Percentiles rank a stretch among this genome's conserved stretches.
Evolutionary conservation across 1,139 yeast species (phyloP).

Genomic region (Yamadazyma atmosphaerica): DNA sequence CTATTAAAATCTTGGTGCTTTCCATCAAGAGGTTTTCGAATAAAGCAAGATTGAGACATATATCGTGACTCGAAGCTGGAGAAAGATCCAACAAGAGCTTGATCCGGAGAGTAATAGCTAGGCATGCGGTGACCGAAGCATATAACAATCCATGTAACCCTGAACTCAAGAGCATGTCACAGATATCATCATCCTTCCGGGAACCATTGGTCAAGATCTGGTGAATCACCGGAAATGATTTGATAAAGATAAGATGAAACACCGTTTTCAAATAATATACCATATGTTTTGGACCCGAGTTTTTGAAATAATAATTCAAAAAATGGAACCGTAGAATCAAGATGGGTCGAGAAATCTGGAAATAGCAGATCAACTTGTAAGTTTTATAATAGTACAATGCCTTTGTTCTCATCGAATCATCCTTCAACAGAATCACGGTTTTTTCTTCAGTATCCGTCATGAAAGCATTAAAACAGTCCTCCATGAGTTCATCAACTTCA

Average conservation of each 20-base stretch:
- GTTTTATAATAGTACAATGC: constrained; percentile 9
- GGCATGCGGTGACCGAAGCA: constrained; percentile 25
- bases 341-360: constrained; percentile 7
- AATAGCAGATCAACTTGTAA: constrained; percentile 8
- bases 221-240: constrained; percentile 5
- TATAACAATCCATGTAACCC: constrained; percentile 29
- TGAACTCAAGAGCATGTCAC: constrained; percentile 37
- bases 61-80: background rate
- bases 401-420: background rate
- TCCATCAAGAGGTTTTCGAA: constrained; percentile 6
- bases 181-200: constrained; percentile 20
- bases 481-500: background rate
- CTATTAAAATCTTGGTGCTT: constrained; percentile 4
- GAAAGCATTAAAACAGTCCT: constrained; percentile 4
- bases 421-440: background rate
- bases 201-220: constrained; percentile 7
- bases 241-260: constrained; percentile 5
- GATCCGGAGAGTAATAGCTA: constrained; percentile 17
- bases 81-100: constrained; percentile 4
- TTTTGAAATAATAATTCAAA: constrained; percentile 7
- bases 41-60: constrained; percentile 1
- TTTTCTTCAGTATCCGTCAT: constrained; percentile 3
- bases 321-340: constrained; percentile 13
- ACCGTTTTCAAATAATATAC: constrained; percentile 5
- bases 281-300: background rate